Evolutionary conservation across 768 basidiomycete genomes (phyloP), one percentile per base, ranked within the genome.

Genomic region (Agaricus sinodeliciosus): DNA sequence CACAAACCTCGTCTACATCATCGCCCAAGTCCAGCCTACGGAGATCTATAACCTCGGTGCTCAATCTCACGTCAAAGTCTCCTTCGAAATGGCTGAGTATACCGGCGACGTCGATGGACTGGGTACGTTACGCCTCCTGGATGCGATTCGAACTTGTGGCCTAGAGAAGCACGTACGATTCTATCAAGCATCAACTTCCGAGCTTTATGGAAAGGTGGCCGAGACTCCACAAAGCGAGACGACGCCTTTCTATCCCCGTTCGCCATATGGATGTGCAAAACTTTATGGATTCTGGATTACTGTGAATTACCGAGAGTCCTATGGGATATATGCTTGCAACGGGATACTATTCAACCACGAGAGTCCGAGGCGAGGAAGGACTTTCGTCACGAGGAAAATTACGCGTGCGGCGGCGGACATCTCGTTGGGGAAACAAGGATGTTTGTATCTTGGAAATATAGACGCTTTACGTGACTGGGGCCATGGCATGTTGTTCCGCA

Each of bases 61-160:
- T 13, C 94, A 98, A 69, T 93, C 90, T 40, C 94, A 98, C 73
- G 94, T 98, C 75, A 98, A 98, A 70, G 94, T 98, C 59, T 96
- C 94, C 25, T 98, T 98, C 68, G 95, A 97, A 70, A 95, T 98
- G 92, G 91, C 94, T 22, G 94, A 98, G 71, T 98, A 98, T 73
- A 98, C 95, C 0, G 94, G 90, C 47, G 95, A 98, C 63, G 94
- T 98, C 45, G 94, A 98, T 61, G 94, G 86, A 7, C 78, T 98
- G 37, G 94, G 94, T 49, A 98, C 94, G 5, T 82, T 98, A 44
- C 90, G 94, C 60, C 81, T 98, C 54, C 86, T 98, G 54, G 95
- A 98, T 62, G 94, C 94, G 50, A 85, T 98, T 68, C 84, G 94
- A 39, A 98, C 95, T 7, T 94, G 92, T 67, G 94, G 94, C 3